These are phyloP conservation scores for Cercospora berteroae DNA, from an alignment of 2,329 filamentous ascomycete genomes.

Conservation along the genomic window DNA sequence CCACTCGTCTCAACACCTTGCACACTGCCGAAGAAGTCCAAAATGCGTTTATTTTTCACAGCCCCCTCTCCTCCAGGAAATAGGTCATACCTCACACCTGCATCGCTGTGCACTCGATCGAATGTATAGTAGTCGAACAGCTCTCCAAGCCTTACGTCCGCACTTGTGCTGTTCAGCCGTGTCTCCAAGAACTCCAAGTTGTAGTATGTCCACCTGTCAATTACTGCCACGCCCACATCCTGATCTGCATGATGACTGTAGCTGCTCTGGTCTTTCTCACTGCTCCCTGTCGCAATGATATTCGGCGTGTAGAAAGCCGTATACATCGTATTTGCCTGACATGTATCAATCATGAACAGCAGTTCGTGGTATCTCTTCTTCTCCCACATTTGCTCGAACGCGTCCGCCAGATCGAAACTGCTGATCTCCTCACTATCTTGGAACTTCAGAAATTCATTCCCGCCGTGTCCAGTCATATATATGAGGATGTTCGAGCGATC, in stretches of 20 bases:
- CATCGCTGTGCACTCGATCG: slow-evolving; percentile 88
- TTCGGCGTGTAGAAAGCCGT: slow-evolving; percentile 97
- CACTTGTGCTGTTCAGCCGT: slow-evolving; percentile 74
- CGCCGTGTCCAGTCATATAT: slow-evolving; percentile 98
- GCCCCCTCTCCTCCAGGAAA: slow-evolving; percentile 79
- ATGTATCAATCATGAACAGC: slow-evolving; percentile 99
- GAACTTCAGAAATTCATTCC: slow-evolving; percentile 97
- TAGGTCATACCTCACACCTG: slow-evolving; percentile 91
- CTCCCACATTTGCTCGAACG: slow-evolving; percentile 99
- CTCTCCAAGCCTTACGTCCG: slow-evolving; percentile 86
- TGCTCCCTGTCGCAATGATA: slow-evolving; percentile 96
- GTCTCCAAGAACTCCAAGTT: slow-evolving; percentile 95
- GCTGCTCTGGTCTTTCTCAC: slow-evolving; percentile 89
- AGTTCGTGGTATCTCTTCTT: slow-evolving; percentile 99
- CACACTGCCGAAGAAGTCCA: slow-evolving; percentile 98
- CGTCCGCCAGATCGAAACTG: slow-evolving; percentile 91
- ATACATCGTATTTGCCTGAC: slow-evolving; percentile 99
- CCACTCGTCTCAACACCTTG: slow-evolving; percentile 82
- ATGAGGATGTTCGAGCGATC: slow-evolving; percentile 95
- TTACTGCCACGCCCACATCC: slow-evolving; percentile 95
- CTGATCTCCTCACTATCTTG: slow-evolving; percentile 98
- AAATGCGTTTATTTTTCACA: slow-evolving; percentile 76
- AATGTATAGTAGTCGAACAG: slow-evolving; percentile 96
- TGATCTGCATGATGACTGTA: slow-evolving; percentile 98
- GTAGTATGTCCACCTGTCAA: slow-evolving; percentile 98